phyloP scores from a whole-genome alignment of 371 early-diverging fungal genomes.

The Mucor velutinosus region DNA sequence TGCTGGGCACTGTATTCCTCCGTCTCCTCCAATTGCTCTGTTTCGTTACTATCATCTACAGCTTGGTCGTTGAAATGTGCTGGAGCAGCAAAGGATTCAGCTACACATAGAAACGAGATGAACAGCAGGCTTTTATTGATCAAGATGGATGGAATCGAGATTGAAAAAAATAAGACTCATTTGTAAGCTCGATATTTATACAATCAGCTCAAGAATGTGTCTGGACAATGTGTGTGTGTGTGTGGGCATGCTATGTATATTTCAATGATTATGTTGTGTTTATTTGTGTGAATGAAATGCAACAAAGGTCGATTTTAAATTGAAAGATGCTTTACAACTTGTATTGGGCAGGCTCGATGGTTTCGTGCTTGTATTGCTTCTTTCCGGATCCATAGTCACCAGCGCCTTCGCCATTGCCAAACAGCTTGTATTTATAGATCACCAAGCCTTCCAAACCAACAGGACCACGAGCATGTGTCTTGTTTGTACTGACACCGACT shows the following conservation, averaged over 20 bases:
- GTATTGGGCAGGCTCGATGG: constrained; percentile 40
- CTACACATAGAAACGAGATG: too few relatives aligned
- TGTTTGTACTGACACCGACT: constrained; percentile 96
- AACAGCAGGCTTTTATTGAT: too few relatives aligned
- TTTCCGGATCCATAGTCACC: constrained; percentile 81
- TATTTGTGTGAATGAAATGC: not conserved
- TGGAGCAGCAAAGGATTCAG: too few relatives aligned
- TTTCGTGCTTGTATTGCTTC: constrained; percentile 72
- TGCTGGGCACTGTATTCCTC: not conserved
- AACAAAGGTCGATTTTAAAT: not conserved
- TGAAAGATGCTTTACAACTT: constrained; percentile 4
- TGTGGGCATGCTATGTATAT: too few relatives aligned
- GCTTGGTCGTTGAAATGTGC: too few relatives aligned
- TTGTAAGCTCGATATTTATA: not conserved
- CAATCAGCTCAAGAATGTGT: not conserved
- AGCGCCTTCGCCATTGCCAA: constrained; percentile 89
- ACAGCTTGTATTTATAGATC: constrained; percentile 93
- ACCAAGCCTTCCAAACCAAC: constrained; percentile 96
- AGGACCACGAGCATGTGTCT: constrained; percentile 97
- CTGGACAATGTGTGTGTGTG: too few relatives aligned
- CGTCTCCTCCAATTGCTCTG: not conserved
- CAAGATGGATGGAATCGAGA: too few relatives aligned
- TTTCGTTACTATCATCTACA: too few relatives aligned
- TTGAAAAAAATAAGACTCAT: too few relatives aligned
- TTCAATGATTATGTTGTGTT: not conserved